Percentiles rank a stretch among this genome's conserved stretches.
These are phyloP conservation scores for Senna siamea DNA, from an alignment of 306 rosid species.

Conservation along the genomic window DNA sequence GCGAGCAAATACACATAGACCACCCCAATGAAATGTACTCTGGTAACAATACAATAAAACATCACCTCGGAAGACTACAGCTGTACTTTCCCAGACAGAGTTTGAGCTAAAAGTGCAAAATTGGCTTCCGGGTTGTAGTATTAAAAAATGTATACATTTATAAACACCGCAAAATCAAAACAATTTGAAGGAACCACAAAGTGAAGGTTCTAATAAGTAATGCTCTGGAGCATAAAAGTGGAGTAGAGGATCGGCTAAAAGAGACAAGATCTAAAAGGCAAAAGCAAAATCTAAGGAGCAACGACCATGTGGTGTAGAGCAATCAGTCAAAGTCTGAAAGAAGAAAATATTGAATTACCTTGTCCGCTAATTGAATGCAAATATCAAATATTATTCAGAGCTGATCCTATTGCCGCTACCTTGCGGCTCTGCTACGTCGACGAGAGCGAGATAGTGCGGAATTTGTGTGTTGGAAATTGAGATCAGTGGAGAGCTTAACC, in stretches of 20 bases:
- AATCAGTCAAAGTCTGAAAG: neutral
- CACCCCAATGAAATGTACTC: neutral
- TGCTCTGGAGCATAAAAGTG: neutral
- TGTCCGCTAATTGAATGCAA: conserved; percentile 34
- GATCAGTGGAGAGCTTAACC: neutral
- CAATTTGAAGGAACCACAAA: neutral
- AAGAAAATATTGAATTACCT: conserved; percentile 33
- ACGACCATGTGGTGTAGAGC: neutral
- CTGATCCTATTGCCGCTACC: conserved; percentile 44
- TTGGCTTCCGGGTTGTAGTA: neutral
- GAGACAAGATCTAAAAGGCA: conserved; percentile 47
- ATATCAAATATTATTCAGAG: conserved; percentile 24
- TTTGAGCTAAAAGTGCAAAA: neutral
- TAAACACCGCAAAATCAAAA: neutral
- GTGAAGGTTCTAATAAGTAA: neutral
- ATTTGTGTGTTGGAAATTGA: neutral
- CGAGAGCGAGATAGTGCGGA: neutral
- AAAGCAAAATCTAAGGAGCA: neutral
- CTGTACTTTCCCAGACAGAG: neutral
- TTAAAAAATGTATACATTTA: neutral
- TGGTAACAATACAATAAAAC: neutral
- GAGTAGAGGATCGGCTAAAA: conserved; percentile 12
- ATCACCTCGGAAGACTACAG: neutral
- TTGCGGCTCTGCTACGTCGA: conserved; percentile 44
- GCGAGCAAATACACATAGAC: neutral